Percentiles rank a stretch among this genome's conserved stretches.
Evolutionary conservation across 2,329 filamentous ascomycete genomes (phyloP).

Genomic region (Alternaria tenuissima): DNA sequence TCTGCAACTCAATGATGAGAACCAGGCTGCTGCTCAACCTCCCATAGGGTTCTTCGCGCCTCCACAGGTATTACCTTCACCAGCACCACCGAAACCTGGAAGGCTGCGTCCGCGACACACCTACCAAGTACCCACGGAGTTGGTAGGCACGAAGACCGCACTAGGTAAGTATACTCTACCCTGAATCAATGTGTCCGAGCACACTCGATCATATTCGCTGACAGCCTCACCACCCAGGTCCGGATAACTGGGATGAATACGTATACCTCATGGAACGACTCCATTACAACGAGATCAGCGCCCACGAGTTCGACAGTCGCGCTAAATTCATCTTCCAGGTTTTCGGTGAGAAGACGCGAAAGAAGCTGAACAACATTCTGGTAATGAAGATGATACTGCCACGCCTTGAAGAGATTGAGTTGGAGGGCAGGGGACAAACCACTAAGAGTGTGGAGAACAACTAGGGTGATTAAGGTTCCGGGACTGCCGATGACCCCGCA

Average conservation of each 20-base stretch:
- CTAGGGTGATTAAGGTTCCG: not conserved
- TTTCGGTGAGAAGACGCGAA: slow-evolving; percentile 1
- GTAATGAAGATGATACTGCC: slow-evolving; percentile 13
- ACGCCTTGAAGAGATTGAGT: slow-evolving; percentile 1
- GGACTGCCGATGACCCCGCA: not conserved
- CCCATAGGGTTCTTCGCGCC: not conserved
- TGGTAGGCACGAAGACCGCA: slow-evolving; percentile 20
- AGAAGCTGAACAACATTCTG: slow-evolving; percentile 17
- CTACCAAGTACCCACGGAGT: slow-evolving; percentile 16
- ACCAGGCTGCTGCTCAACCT: not conserved
- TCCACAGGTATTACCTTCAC: not conserved
- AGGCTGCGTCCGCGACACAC: slow-evolving; percentile 4
- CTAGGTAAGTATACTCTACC: slow-evolving; percentile 7
- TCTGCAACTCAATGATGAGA: not conserved
- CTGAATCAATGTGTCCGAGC: too few species aligned
- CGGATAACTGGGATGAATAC: slow-evolving; percentile 28
- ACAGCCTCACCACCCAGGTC: not conserved
- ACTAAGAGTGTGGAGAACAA: slow-evolving; percentile 11
- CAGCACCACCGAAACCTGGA: not conserved
- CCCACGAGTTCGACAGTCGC: slow-evolving; percentile 4
- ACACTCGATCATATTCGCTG: not conserved
- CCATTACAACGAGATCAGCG: slow-evolving; percentile 8
- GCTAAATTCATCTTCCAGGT: slow-evolving; percentile 18
- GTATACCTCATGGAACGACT: slow-evolving; percentile 18
- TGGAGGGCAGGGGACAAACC: not conserved